phyloP scores from a whole-genome alignment of 768 basidiomycete species.

The Lactifluus subvellereus region DNA sequence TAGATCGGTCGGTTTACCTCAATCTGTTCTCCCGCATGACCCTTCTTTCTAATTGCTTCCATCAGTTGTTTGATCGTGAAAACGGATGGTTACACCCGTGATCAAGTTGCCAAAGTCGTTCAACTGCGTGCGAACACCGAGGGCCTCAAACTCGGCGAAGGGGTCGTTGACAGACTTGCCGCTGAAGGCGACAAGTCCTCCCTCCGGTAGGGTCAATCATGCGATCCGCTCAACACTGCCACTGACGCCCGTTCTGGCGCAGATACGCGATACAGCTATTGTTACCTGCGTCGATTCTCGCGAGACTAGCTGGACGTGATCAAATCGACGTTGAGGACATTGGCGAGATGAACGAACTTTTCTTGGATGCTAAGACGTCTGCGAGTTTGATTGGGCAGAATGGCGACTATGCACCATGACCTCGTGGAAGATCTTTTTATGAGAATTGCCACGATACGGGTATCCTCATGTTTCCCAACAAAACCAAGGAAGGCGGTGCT shows the following conservation, averaged over 20 bases:
- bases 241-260: constrained; percentile 6
- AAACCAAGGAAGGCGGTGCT: neutral
- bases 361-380: constrained; percentile 85
- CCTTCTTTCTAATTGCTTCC: neutral
- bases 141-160: constrained; percentile 66
- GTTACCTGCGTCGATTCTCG: constrained; percentile 85
- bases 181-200: constrained; percentile 78
- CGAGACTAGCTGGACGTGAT: constrained; percentile 64
- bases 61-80: constrained; percentile 92
- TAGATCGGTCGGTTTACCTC: constrained; percentile 77
- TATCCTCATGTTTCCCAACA: neutral
- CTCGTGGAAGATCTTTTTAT: neutral
- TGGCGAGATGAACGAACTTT: constrained; percentile 88
- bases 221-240: neutral
- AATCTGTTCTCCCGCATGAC: neutral
- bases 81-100: constrained; percentile 75
- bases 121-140: constrained; percentile 84
- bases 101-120: constrained; percentile 82
- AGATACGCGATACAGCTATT: constrained; percentile 91
- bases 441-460: neutral
- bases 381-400: constrained; percentile 25
- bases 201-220: constrained; percentile 50
- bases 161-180: constrained; percentile 76
- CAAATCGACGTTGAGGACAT: constrained; percentile 88
- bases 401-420: constrained; percentile 8